A percentile compares a stretch with the other conserved stretches of the same genome.
phyloP scores from a whole-genome alignment of 2,329 filamentous ascomycete genomes.

The Westerdykella ornata region DNA sequence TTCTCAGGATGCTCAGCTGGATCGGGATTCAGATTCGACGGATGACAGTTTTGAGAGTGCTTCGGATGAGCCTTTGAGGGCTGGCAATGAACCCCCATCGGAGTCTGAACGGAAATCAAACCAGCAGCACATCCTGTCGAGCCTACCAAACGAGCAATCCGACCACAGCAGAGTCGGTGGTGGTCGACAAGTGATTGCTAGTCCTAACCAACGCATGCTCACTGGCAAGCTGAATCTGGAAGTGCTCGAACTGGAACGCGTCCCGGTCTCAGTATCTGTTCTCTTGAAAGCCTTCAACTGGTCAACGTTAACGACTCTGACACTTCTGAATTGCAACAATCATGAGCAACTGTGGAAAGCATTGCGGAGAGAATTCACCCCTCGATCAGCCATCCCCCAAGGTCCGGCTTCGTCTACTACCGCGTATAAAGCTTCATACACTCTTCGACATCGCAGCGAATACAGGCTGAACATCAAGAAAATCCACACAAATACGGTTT shows the following conservation, averaged over 20 bases:
- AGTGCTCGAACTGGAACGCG: constrained; percentile 66
- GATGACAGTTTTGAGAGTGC: constrained; percentile 24
- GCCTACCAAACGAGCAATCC: neutral
- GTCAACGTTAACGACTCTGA: constrained; percentile 63
- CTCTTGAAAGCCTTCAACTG: constrained; percentile 67
- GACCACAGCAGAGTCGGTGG: constrained; percentile 1
- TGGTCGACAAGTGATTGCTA: neutral
- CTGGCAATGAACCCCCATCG: constrained; percentile 6
- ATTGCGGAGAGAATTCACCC: constrained; percentile 51
- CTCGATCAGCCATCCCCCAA: constrained; percentile 25
- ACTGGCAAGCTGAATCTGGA: constrained; percentile 60
- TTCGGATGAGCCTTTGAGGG: constrained; percentile 14
- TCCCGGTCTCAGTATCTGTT: constrained; percentile 66
- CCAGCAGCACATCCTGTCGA: neutral
- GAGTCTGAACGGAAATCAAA: constrained; percentile 1
- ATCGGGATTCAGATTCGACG: constrained; percentile 23
- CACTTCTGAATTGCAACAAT: constrained; percentile 65
- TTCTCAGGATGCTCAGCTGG: constrained; percentile 12
- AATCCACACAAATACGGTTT: constrained; percentile 68
- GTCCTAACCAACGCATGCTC: constrained; percentile 36
- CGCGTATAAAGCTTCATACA: constrained; percentile 36
- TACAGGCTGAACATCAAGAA: constrained; percentile 58
- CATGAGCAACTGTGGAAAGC: constrained; percentile 71
- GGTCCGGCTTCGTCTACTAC: constrained; percentile 30
- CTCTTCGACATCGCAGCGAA: constrained; percentile 24